Percentiles rank a stretch among this genome's conserved stretches.
These are phyloP conservation scores for Metschnikowia cubensis DNA, from an alignment of 805 yeast species.

Conservation along the genomic window DNA sequence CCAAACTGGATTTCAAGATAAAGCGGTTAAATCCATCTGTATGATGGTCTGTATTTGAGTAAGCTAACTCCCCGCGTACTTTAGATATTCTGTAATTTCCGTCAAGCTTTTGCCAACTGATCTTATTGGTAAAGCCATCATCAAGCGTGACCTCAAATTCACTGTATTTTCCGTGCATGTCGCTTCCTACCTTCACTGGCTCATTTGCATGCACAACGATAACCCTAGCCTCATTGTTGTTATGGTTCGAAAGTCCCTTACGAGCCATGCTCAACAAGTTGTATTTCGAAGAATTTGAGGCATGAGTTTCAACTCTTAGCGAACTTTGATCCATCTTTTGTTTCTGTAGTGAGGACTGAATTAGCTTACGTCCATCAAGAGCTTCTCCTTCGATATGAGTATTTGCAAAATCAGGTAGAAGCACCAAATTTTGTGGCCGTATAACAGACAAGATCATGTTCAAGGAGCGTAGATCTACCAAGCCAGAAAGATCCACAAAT, in stretches of 20 bases:
- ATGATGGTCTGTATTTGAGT: conserved; percentile 14
- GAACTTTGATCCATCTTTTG: conserved; percentile 27
- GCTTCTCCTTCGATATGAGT: conserved; percentile 16
- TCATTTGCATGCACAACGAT: conserved; percentile 34
- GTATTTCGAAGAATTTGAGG: conserved; percentile 23
- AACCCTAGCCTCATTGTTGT: conserved; percentile 28
- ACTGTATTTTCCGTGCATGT: conserved; percentile 40
- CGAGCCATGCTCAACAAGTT: conserved; percentile 31
- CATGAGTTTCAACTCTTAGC: conserved; percentile 19
- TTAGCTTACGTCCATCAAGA: conserved; percentile 26
- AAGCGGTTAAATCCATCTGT: conserved; percentile 13
- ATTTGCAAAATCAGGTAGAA: conserved; percentile 45
- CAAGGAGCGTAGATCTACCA: conserved; percentile 79
- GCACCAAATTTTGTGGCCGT: conserved; percentile 69
- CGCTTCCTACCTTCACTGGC: conserved; percentile 41
- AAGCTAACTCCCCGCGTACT: conserved; percentile 62
- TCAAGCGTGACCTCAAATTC: conserved; percentile 65
- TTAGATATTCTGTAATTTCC: conserved; percentile 83
- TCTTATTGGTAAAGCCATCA: conserved; percentile 51
- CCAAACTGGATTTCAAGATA: conserved; percentile 5
- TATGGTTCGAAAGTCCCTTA: conserved; percentile 22
- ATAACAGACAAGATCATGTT: conserved; percentile 71
- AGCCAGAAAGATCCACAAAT: conserved; percentile 76
- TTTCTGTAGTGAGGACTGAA: conserved; percentile 27
- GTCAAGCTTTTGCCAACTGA: conserved; percentile 81